These are phyloP conservation scores for Cicer bijugum DNA, from an alignment of 306 rosid species.

Conservation along the genomic window DNA sequence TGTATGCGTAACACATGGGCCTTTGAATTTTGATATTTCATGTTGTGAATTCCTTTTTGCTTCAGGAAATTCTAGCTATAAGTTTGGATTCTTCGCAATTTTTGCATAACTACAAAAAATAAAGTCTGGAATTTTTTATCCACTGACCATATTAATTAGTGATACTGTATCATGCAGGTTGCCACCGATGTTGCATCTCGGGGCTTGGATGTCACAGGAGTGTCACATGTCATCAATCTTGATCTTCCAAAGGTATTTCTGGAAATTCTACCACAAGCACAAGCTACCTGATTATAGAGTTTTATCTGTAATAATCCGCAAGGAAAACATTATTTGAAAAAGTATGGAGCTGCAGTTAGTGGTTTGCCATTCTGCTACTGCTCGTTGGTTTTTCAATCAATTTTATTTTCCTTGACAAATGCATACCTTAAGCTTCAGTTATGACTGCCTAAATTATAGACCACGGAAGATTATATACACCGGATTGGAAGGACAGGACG, in stretches of 20 bases:
- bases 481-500: slow-evolving; percentile 95
- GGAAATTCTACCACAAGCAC: slow-evolving; percentile 21
- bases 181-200: slow-evolving; percentile 96
- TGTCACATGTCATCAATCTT: slow-evolving; percentile 82
- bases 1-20: slow-evolving; percentile 6
- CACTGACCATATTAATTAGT: slow-evolving; percentile 20
- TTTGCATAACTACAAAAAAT: slow-evolving; percentile 11
- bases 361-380: slow-evolving; percentile 50
- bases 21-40: slow-evolving; percentile 8
- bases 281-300: slow-evolving; percentile 33
- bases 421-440: slow-evolving; percentile 76
- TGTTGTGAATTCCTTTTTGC: slow-evolving; percentile 13
- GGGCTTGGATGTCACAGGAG: slow-evolving; percentile 93
- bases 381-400: slow-evolving; percentile 57
- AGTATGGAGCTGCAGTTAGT: slow-evolving; percentile 22
- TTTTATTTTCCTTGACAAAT: slow-evolving; percentile 61
- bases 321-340: slow-evolving; percentile 39
- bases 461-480: slow-evolving; percentile 94
- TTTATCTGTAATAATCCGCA: slow-evolving; percentile 40
- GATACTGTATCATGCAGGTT: slow-evolving; percentile 56
- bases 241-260: slow-evolving; percentile 89
- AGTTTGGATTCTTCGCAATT: not conserved
- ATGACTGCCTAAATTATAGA: slow-evolving; percentile 85
- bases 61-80: slow-evolving; percentile 25
- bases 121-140: slow-evolving; percentile 1